Evolutionary conservation across 2,329 filamentous ascomycete species (phyloP), one percentile per base, ranked within the genome.

Genomic region (Ophiocordyceps australis): DNA sequence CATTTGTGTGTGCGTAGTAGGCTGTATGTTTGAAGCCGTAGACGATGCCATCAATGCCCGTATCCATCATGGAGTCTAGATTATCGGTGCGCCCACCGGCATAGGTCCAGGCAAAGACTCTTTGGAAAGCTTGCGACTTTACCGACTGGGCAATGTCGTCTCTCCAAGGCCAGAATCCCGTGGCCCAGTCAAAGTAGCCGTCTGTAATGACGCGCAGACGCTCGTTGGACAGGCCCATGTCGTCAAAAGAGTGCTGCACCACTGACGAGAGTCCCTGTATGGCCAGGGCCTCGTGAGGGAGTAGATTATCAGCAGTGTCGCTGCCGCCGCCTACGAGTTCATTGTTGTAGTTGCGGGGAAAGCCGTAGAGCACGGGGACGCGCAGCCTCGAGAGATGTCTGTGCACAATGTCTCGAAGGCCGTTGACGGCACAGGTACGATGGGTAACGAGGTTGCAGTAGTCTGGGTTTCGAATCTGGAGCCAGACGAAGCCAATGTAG

Each of bases 21-120:
- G 13, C 10, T 10, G 21, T 19, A 10, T 14, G 14, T 14, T 24
- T 28, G 21, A 28, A 24, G 10, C 26, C 26, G 14, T 23, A 28
- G 9, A 28, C 20, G 21, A 28, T 20, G 5, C 26, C 26, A 14
- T 28, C 26, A 14, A 28, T 16, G 9, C 21, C 21, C 3, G 16
- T 17, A n/a, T 24, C 21, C 14, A 28, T 11, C 26, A 23, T n/a
- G 9, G 14, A 4, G 16, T 19, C n/a, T 9, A 24, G 20, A 12
- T 18, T 9, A n/a, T 23, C 5, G 9, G 7, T 10, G 13, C 23
- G 26, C 12, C 26, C 21, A 7, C 9, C 16, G 11, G 21, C 17
- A 10, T 13, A 14, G 5, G 21, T 24, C 26, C 26, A 28, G 5
- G 15, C 26, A 18, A 23, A 24, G 10, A 13, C 19, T 17, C 17